Percentiles rank a stretch among this genome's conserved stretches.
Conservation (phyloP, 179 eudicot genomes). For the Camellia oleifera region DNA sequence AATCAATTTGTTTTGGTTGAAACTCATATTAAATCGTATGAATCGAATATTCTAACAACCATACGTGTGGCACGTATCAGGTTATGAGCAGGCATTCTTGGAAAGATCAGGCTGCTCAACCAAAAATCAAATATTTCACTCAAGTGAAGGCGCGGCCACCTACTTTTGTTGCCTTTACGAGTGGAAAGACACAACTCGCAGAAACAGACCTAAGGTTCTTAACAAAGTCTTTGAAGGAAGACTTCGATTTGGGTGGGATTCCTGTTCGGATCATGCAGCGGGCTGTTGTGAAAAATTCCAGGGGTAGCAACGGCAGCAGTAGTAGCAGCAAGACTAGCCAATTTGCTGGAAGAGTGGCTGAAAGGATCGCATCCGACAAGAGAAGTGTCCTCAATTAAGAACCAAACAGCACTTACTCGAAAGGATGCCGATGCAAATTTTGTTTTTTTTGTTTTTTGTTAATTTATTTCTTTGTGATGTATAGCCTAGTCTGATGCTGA, state of each 20-base stretch:
- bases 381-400: slow-evolving; percentile 23
- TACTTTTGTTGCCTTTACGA: slow-evolving; percentile 87
- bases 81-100: slow-evolving; percentile 99
- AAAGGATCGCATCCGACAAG: slow-evolving; percentile 40
- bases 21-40: too few species aligned
- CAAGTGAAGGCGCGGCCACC: slow-evolving; percentile 99
- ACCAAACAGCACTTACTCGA: not conserved
- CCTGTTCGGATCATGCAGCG: slow-evolving; percentile 87
- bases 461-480: not conserved
- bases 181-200: slow-evolving; percentile 61
- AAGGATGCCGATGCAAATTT: not conserved
- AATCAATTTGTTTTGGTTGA: too few species aligned
- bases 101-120: slow-evolving; percentile 83
- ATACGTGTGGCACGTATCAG: slow-evolving; percentile 27
- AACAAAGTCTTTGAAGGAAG: slow-evolving; percentile 84
- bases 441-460: not conserved
- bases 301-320: slow-evolving; percentile 14
- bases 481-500: not conserved
- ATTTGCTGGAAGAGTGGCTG: slow-evolving; percentile 14
- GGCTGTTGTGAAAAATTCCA: slow-evolving; percentile 32
- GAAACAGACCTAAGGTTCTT: slow-evolving; percentile 83
- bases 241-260: slow-evolving; percentile 88
- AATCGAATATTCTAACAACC: too few species aligned
- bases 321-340: slow-evolving; percentile 24
- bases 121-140: slow-evolving; percentile 88